These are phyloP conservation scores for Massariosphaeria phaeospora DNA, from an alignment of 495 filamentous ascomycete genomes.

Conservation along the genomic window DNA sequence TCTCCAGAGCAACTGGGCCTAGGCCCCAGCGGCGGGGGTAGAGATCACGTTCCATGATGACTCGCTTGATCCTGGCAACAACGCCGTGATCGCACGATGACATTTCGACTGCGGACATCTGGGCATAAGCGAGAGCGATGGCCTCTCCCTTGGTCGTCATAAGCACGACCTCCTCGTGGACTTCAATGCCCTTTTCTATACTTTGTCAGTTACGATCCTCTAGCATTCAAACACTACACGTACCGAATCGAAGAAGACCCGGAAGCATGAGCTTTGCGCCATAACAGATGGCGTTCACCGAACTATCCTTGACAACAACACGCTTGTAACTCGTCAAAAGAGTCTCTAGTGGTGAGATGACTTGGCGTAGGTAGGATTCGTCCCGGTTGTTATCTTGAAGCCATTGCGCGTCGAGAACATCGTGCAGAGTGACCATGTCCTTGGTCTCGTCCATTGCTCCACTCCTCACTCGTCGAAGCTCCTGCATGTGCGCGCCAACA, in stretches of 20 bases:
- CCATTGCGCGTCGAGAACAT: slow-evolving; percentile 94
- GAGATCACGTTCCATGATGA: slow-evolving; percentile 97
- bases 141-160: slow-evolving; percentile 99
- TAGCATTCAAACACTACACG: slow-evolving; percentile 26
- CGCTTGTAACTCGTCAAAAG: slow-evolving; percentile 89
- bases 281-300: slow-evolving; percentile 94
- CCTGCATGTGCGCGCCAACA: slow-evolving; percentile 98
- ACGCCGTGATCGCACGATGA: slow-evolving; percentile 91
- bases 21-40: slow-evolving; percentile 95
- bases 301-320: slow-evolving; percentile 94
- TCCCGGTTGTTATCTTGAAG: slow-evolving; percentile 85
- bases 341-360: slow-evolving; percentile 85
- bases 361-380: slow-evolving; percentile 77
- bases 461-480: slow-evolving; percentile 85
- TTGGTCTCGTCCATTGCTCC: slow-evolving; percentile 90
- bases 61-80: slow-evolving; percentile 94
- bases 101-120: slow-evolving; percentile 92
- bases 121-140: slow-evolving; percentile 88
- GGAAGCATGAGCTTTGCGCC: slow-evolving; percentile 98
- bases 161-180: slow-evolving; percentile 87
- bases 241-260: slow-evolving; percentile 83
- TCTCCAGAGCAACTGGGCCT: slow-evolving; percentile 82
- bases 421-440: slow-evolving; percentile 87
- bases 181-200: slow-evolving; percentile 75
- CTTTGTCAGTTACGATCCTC: slow-evolving; percentile 4